A percentile compares a stretch with the other conserved stretches of the same genome.
These are phyloP conservation scores for Phytophthora kernoviae DNA, from an alignment of 352 stramenopile genomes.

Conservation along the genomic window DNA sequence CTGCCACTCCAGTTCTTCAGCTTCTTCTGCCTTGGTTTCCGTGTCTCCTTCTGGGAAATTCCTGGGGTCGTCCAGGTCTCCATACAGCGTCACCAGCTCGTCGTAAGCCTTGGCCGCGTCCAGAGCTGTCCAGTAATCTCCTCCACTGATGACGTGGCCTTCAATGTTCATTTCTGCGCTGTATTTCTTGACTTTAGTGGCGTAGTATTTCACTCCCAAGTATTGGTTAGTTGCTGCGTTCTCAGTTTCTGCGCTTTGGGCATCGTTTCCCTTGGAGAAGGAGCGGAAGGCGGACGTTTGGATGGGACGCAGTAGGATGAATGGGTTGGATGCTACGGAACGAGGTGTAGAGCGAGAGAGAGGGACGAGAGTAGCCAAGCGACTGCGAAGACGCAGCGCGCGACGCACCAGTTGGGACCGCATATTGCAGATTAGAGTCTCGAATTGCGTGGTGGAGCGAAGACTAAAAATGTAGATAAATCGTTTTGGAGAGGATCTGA, in stretches of 20 bases:
- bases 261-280: slow-evolving; percentile 30
- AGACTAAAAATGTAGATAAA: neutral
- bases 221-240: slow-evolving; percentile 44
- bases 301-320: neutral
- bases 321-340: neutral
- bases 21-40: neutral
- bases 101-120: slow-evolving; percentile 85
- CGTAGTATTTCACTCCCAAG: slow-evolving; percentile 74
- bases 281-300: slow-evolving; percentile 1
- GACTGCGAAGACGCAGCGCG: slow-evolving; percentile 10
- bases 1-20: slow-evolving; percentile 53
- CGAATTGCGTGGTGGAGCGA: slow-evolving; percentile 4
- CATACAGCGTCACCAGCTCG: slow-evolving; percentile 82
- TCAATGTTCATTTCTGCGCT: slow-evolving; percentile 77
- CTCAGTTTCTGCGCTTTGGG: slow-evolving; percentile 34
- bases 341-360: neutral
- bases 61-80: slow-evolving; percentile 71
- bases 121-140: slow-evolving; percentile 82
- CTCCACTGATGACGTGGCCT: slow-evolving; percentile 71
- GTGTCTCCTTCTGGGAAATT: slow-evolving; percentile 58
- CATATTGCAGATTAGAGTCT: slow-evolving; percentile 14
- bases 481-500: no score
- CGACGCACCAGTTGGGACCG: slow-evolving; percentile 26
- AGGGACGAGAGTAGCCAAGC: neutral
- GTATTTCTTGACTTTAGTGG: slow-evolving; percentile 83